A percentile compares a stretch with the other conserved stretches of the same genome.
These are phyloP conservation scores for Primulina eburnea DNA, from an alignment of 257 asterid genomes.

Conservation along the genomic window DNA sequence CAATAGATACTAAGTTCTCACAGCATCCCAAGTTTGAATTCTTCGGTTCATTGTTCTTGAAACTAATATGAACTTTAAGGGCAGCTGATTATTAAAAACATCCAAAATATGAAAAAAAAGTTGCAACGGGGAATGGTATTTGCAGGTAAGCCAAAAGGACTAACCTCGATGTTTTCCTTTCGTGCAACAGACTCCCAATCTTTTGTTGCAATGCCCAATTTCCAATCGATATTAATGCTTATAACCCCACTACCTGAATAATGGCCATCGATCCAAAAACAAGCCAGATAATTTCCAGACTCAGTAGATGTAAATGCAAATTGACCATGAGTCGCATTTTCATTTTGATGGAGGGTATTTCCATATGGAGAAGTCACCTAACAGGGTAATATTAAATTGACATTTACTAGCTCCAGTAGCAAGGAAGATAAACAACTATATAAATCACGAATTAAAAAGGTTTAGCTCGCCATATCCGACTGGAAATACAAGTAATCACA, in stretches of 20 bases:
- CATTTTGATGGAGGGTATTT: constrained; percentile 56
- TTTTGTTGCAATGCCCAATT: constrained; percentile 83
- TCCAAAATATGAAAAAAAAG: not conserved
- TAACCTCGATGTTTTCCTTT: constrained; percentile 85
- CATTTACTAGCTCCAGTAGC: not conserved
- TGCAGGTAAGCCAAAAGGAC: constrained; percentile 16
- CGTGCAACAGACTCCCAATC: constrained; percentile 93
- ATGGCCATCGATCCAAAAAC: constrained; percentile 65
- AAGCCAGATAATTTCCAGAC: constrained; percentile 78
- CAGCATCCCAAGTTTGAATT: not conserved
- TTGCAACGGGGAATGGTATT: constrained; percentile 4
- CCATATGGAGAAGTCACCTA: constrained; percentile 91
- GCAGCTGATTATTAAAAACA: not conserved
- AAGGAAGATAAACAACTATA: not conserved
- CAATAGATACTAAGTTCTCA: not conserved
- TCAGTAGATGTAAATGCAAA: constrained; percentile 80
- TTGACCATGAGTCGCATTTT: constrained; percentile 77
- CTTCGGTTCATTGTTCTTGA: not conserved
- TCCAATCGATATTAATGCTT: constrained; percentile 81
- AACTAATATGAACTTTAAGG: not conserved
- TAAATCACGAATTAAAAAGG: not conserved
- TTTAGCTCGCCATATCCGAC: not conserved
- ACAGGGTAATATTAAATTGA: not conserved
- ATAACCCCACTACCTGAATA: constrained; percentile 47
- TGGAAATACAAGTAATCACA: not conserved